Base-by-base conservation (phyloP, 192 early-diverging fungal genomes). In the Umbelopsis ramanniana region DNA sequence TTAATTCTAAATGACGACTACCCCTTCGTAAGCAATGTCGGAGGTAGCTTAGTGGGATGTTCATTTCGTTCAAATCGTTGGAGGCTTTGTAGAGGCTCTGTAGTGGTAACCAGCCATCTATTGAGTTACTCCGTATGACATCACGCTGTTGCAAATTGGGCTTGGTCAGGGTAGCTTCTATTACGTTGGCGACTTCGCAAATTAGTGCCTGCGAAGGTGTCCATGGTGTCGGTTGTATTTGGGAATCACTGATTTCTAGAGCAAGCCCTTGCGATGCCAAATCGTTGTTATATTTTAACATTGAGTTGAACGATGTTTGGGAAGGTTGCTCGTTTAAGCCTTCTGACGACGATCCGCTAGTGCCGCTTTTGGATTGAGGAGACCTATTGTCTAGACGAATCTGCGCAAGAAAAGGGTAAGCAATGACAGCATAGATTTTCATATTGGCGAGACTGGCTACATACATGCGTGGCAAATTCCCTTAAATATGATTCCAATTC, bases 401-500 rank as follows among this genome's bases (percentile, higher is more conserved):
- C 45, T 33, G 7, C 2, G 19, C n/a, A 17, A 17, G 23, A 11
- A 12, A 0, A 12, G 11, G 6, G 11, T 43, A 2, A 43, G 40
- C 11, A 43, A 43, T 12, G 40, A 43, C 6, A 43, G 8, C 38
- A 40, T 43, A 43, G 6, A 29, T 29, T 2, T 29, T 29, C 29
- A 29, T 29, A 3, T 29, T 1, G 29, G 29, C 29, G 3, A 29
- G 3, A 29, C 29, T 29, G 3, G 3, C 29, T 29, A 29, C 29
- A 19, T 33, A 66, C 71, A 48, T 72, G 71, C 1, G 60, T 63
- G 8, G 71, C 71, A n/a, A 72, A 72, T 43, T 72, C 45, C 52
- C 53, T 63, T 14, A 72, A n/a, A 66, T 50, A 72, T 7, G 57
- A 57, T 46, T 72, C 71, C 21, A 72, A 46, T n/a, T 72, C 60